These are phyloP conservation scores for Ascochyta koolunga DNA, from an alignment of 2,329 filamentous ascomycete species.

Conservation along the genomic window DNA sequence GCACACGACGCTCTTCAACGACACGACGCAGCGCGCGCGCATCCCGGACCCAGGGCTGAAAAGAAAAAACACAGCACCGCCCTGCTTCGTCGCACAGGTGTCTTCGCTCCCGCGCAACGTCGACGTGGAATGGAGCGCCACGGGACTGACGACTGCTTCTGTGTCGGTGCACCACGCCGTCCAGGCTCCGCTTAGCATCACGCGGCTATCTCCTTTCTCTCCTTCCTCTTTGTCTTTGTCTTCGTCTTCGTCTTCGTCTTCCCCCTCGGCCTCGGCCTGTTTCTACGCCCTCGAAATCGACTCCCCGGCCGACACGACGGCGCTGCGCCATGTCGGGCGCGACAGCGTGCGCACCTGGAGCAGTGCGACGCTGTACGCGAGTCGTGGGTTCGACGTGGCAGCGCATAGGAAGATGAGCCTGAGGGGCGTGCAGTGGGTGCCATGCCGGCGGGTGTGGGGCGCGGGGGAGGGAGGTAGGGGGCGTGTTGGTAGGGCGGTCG, in stretches of 20 bases:
- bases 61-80: slow-evolving; percentile 53
- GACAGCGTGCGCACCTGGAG: slow-evolving; percentile 18
- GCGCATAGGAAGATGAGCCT: not conserved
- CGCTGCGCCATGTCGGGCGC: slow-evolving; percentile 2
- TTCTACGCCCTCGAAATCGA: slow-evolving; percentile 28
- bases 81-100: slow-evolving; percentile 77
- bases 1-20: slow-evolving; percentile 45
- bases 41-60: slow-evolving; percentile 46
- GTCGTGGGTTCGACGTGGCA: slow-evolving; percentile 9
- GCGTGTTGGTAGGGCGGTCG: slow-evolving; percentile 35
- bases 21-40: slow-evolving; percentile 43
- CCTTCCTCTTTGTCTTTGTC: too few species aligned
- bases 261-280: not conserved
- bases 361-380: slow-evolving; percentile 33
- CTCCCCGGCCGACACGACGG: not conserved
- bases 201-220: not conserved
- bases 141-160: slow-evolving; percentile 56
- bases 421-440: slow-evolving; percentile 37
- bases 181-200: not conserved
- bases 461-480: slow-evolving; percentile 29
- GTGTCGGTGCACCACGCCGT: not conserved
- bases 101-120: slow-evolving; percentile 75
- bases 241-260: too few species aligned
- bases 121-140: slow-evolving; percentile 82
- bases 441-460: slow-evolving; percentile 43